Base-by-base conservation (phyloP, 768 basidiomycete species). In the Xanthoconium purpureum region DNA sequence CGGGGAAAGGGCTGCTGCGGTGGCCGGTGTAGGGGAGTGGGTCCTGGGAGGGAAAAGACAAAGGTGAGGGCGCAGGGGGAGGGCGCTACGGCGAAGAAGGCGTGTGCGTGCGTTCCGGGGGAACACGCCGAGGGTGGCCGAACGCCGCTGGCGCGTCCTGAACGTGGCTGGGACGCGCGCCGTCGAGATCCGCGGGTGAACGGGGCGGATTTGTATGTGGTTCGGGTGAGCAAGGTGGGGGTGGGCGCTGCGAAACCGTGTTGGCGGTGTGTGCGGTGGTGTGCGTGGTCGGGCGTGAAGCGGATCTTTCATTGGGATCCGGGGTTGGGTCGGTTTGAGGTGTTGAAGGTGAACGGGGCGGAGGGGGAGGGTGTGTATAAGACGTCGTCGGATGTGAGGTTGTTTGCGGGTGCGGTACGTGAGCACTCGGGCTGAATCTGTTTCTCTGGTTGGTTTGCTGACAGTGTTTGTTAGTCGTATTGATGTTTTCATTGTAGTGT, bases 231-330 rank as follows among this genome's bases (percentile, higher is more conserved):
- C 13, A 42, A 43, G 32, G 30, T 14, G 7, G 51, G 29, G 6
- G 32, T 33, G 33, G 33, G 47, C 7, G 47, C 42, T 37, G 47
- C 47, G 5, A 55, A 36, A 29, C 47, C 53, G 37, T 54, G 53
- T 42, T 54, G 38, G 53, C 38, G 53, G 32, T 47, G 53, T 18
- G 53, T 54, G 33, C 47, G 37, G 30, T 47, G 53, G 45, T 54
- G 45, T n/a, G 38, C 39, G 17, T 48, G 54, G 54, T 54, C 54
- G 30, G 54, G 54, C 12, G 47, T 48, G 39, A 49, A 37, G 47
- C 47, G 42, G n/a, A 38, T 38, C 7, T 55, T 55, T 50, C 43
- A 50, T 30, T 45, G 48, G 48, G 43, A 37, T 55, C 54, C 40
- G 33, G 40, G 4, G 47, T 6, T 37, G 39, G 40, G 47, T 8